A percentile compares a stretch with the other conserved stretches of the same genome.
These are phyloP conservation scores for Chlamydomonas applanata DNA, from an alignment of 139 green algal genomes.

Conservation along the genomic window DNA sequence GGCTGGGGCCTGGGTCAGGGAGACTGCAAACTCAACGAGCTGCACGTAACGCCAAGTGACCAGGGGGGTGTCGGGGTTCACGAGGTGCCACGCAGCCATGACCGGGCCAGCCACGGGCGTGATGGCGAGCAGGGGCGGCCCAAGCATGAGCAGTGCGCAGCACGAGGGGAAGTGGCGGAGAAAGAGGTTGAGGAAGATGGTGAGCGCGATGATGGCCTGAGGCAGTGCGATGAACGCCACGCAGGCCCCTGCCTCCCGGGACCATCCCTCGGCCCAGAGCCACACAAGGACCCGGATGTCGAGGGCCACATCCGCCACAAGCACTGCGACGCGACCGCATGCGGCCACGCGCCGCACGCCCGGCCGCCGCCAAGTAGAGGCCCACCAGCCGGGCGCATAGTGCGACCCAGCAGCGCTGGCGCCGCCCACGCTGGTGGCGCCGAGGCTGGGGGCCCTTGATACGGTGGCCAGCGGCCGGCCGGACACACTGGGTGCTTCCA, in stretches of 20 bases:
- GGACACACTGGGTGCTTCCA: not conserved
- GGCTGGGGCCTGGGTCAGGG: conserved; percentile 35
- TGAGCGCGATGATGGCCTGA: conserved; percentile 13
- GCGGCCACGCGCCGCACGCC: not conserved
- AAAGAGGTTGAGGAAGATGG: conserved; percentile 15
- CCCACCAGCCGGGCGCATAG: no score
- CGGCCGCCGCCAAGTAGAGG: not conserved
- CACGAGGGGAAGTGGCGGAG: conserved; percentile 21
- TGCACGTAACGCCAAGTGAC: conserved; percentile 49
- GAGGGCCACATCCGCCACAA: conserved; percentile 24
- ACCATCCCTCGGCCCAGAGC: conserved; percentile 19
- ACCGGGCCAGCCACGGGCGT: conserved; percentile 28
- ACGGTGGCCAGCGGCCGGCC: not conserved
- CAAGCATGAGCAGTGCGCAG: not conserved
- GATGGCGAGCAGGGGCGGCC: conserved; percentile 22
- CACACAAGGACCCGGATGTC: conserved; percentile 28
- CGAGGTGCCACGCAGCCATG: conserved; percentile 30
- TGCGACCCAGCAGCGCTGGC: no score
- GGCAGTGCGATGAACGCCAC: conserved; percentile 28
- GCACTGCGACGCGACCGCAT: not conserved
- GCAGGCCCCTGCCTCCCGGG: conserved; percentile 14
- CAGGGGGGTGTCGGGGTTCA: conserved; percentile 32
- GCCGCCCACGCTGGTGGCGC: not conserved
- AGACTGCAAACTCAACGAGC: conserved; percentile 44
- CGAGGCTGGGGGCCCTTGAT: not conserved